phyloP scores from a whole-genome alignment of 495 filamentous ascomycete species.

The Penicillium cinerascens region DNA sequence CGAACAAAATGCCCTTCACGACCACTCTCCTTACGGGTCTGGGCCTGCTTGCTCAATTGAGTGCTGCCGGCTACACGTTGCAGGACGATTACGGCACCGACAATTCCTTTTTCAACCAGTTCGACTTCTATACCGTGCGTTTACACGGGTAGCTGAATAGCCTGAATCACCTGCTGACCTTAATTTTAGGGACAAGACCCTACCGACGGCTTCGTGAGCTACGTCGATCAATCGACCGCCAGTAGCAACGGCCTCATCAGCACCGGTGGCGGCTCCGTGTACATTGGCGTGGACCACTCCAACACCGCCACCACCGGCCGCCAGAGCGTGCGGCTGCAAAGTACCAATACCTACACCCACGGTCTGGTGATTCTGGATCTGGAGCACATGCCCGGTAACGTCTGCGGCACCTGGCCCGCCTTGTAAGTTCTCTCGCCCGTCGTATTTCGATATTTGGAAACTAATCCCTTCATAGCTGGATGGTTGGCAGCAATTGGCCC shows the following conservation, averaged over 20 bases:
- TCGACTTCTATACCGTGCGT: slow-evolving; percentile 46
- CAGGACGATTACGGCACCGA: slow-evolving; percentile 41
- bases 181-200: slow-evolving; percentile 50
- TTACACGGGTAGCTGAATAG: slow-evolving; percentile 1
- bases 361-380: slow-evolving; percentile 60
- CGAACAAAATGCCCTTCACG: slow-evolving; percentile 38
- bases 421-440: too few relatives aligned
- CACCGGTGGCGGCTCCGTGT: slow-evolving; percentile 38
- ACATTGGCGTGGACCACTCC: slow-evolving; percentile 43
- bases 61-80: slow-evolving; percentile 46
- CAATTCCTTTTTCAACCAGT: slow-evolving; percentile 53
- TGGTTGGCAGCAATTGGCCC: slow-evolving; percentile 60
- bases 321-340: slow-evolving; percentile 52
- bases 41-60: slow-evolving; percentile 40
- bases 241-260: slow-evolving; percentile 52
- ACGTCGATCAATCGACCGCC: slow-evolving; percentile 51
- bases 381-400: slow-evolving; percentile 51
- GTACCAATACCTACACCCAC: slow-evolving; percentile 48
- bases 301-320: slow-evolving; percentile 47
- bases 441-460: too few relatives aligned
- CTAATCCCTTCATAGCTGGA: too few relatives aligned
- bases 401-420: slow-evolving; percentile 59
- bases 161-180: slow-evolving; percentile 22
- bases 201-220: slow-evolving; percentile 67
- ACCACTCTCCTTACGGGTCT: slow-evolving; percentile 37